Evolutionary conservation across 371 early-diverging fungal genomes (phyloP), one percentile per base, ranked within the genome.

Genomic region (Mucor irregularis): DNA sequence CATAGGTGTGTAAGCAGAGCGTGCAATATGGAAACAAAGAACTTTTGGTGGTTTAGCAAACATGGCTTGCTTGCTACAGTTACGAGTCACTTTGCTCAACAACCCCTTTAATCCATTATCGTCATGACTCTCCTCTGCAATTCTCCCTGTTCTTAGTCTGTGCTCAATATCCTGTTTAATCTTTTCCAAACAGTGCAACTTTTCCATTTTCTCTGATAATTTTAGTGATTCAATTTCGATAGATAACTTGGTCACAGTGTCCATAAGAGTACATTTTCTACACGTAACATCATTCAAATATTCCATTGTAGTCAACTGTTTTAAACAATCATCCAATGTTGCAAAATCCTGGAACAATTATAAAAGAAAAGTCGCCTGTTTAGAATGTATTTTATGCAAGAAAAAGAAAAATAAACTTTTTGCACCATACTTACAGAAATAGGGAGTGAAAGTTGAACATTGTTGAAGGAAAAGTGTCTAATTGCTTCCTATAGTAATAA

Each of bases 1-100:
- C 10, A 55, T 55, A 16, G 50, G 46, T 30, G 79, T 76, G 17
- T 83, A 77, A 38, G 81, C 80, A 3, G 92, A 91, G 5, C 95
- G 87, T 49, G 86, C 84, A 53, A 94, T 76, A 46, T 94, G 94
- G 1, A 95, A 78, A 51, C 86, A 87, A 19, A 94, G 76, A 14
- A 83, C 75, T 13, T 69, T 74, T 3, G 69, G 66, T 8, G 66
- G 66, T 30, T 56, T 65, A 52, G 54, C 56, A 42, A 69, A 62
- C 48, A 56, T 33, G 10, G 52, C 56, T 5, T 65, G 65, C 85
- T 89, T 30, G 79, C 78, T 66, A 69, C 74, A 25, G 83, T 84
- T 52, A 84, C 51, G 71, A 80, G 83, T 24, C 80, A 73, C 53
- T 54, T 87, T 90, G 28, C 79, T 78, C 37, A 74, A 77, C 33